Evolutionary conservation across 345 rosid species (phyloP).

Genomic region (Rhizophora apiculata): DNA sequence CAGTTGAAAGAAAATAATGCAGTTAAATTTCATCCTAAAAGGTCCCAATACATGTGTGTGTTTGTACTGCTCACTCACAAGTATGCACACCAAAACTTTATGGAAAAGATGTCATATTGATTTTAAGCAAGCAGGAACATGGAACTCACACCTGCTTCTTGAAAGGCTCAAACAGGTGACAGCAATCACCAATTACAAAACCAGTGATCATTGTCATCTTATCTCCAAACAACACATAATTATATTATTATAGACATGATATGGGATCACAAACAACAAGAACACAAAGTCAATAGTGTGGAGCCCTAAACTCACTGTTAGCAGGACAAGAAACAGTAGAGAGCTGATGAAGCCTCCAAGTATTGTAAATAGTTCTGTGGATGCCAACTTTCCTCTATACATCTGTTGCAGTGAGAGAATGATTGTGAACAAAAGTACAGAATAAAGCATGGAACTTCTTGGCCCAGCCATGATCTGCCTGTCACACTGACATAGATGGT

Average conservation of each 20-base stretch:
- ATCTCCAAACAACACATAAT: background rate
- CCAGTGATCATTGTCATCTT: background rate
- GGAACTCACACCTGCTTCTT: too few relatives aligned
- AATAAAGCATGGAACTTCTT: conserved; percentile 75
- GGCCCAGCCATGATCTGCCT: conserved; percentile 59
- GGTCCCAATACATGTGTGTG: too few relatives aligned
- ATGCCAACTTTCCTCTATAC: conserved; percentile 70
- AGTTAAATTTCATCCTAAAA: too few relatives aligned
- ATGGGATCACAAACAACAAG: too few relatives aligned
- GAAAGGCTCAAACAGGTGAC: too few relatives aligned
- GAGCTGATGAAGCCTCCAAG: conserved; percentile 88
- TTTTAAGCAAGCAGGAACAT: too few relatives aligned
- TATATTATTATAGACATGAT: background rate
- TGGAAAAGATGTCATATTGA: too few relatives aligned
- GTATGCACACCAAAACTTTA: too few relatives aligned
- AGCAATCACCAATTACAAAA: too few relatives aligned
- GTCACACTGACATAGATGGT: background rate
- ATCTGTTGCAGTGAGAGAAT: conserved; percentile 75
- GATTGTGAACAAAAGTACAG: conserved; percentile 54
- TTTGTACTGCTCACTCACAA: too few relatives aligned
- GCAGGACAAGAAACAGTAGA: conserved; percentile 63
- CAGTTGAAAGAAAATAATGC: too few relatives aligned
- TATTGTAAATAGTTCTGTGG: conserved; percentile 72
- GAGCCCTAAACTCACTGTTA: conserved; percentile 48
- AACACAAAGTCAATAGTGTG: background rate